Conservation (phyloP, 169 alveolate genomes). For the Cryptosporidium viatorum region DNA sequence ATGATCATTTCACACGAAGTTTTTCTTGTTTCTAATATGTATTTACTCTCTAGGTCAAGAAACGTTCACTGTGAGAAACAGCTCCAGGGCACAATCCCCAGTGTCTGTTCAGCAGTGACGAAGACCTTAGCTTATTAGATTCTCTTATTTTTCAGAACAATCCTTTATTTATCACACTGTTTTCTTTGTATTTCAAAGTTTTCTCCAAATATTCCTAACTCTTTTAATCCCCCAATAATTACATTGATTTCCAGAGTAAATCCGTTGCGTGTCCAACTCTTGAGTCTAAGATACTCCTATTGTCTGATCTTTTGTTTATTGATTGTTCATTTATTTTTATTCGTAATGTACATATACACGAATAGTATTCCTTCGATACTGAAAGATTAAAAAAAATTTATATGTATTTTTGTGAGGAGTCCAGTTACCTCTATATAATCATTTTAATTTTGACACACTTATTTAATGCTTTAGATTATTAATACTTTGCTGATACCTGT, state of each 20-base stretch:
- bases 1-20: background rate
- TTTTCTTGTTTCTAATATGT: background rate
- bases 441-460: background rate
- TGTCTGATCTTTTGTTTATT: background rate
- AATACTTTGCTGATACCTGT: conserved; percentile 14
- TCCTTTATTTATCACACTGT: background rate
- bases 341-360: background rate
- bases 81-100: conserved; percentile 25
- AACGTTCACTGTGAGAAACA: background rate
- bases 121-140: background rate
- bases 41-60: background rate
- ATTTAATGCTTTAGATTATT: background rate
- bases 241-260: conserved; percentile 2
- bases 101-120: background rate
- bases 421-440: background rate
- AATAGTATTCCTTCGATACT: background rate
- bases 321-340: background rate
- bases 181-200: background rate
- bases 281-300: background rate
- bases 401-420: conserved; percentile 35
- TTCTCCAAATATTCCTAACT: background rate
- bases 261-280: background rate
- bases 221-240: background rate
- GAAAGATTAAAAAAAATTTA: background rate
- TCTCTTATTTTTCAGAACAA: background rate